Conservation (phyloP, 2,329 filamentous ascomycete species). For the Alternaria conjuncta region DNA sequence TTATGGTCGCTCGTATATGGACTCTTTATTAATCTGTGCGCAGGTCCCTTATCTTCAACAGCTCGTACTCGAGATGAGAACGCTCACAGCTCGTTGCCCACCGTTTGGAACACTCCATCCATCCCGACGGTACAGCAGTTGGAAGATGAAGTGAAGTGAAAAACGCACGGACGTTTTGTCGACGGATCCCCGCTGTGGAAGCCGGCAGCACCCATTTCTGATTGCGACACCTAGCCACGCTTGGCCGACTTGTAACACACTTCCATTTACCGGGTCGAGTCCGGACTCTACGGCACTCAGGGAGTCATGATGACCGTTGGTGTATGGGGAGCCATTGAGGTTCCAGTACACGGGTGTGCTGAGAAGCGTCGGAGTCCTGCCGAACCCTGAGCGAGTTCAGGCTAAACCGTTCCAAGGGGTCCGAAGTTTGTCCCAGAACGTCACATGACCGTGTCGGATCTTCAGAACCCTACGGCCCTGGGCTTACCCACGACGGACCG, state of each 20-base stretch:
- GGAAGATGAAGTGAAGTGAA: slow-evolving; percentile 31
- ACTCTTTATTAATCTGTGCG: slow-evolving; percentile 1
- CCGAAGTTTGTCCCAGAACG: neutral
- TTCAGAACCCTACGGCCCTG: neutral
- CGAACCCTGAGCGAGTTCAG: slow-evolving; percentile 3
- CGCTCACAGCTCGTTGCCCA: neutral
- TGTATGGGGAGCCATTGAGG: slow-evolving; percentile 33
- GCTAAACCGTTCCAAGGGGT: neutral
- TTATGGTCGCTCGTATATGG: slow-evolving; percentile 1
- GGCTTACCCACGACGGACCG: neutral
- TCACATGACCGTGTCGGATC: slow-evolving; percentile 11
- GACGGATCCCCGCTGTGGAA: slow-evolving; percentile 20
- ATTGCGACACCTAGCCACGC: slow-evolving; percentile 16
- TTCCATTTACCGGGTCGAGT: slow-evolving; percentile 14
- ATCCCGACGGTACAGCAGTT: slow-evolving; percentile 12
- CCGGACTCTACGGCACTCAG: slow-evolving; percentile 24
- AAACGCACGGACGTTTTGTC: slow-evolving; percentile 22
- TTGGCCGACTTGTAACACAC: slow-evolving; percentile 28
- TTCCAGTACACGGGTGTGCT: neutral
- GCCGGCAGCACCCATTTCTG: slow-evolving; percentile 28
- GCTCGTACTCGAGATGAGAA: slow-evolving; percentile 1
- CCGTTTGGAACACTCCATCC: neutral
- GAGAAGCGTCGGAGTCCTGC: neutral
- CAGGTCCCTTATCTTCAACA: neutral
- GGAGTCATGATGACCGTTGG: slow-evolving; percentile 9